These are phyloP conservation scores for Xylaria sp. DNA, from an alignment of 495 filamentous ascomycete species.

Conservation along the genomic window DNA sequence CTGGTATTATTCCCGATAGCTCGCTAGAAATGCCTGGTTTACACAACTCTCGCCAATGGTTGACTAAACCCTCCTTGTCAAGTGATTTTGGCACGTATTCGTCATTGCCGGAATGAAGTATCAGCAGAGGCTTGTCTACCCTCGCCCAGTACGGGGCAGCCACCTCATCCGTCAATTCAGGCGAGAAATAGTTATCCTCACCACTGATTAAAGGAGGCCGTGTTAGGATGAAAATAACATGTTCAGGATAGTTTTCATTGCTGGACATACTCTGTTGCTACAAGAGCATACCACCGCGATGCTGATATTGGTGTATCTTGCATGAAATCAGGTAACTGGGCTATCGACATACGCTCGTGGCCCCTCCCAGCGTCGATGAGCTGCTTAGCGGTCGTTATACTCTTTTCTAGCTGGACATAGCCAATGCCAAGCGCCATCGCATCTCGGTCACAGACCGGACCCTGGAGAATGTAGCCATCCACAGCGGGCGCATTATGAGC, in stretches of 20 bases:
- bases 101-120: conserved; percentile 76
- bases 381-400: conserved; percentile 59
- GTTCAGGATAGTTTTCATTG: neutral
- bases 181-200: conserved; percentile 89
- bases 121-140: conserved; percentile 61
- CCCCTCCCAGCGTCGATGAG: conserved; percentile 60
- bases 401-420: conserved; percentile 54
- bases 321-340: conserved; percentile 57
- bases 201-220: conserved; percentile 51
- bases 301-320: conserved; percentile 66
- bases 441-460: conserved; percentile 80
- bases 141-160: conserved; percentile 69
- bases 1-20: conserved; percentile 51
- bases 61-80: conserved; percentile 69
- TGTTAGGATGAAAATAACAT: neutral
- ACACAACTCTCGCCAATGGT: conserved; percentile 61
- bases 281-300: conserved; percentile 71
- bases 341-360: conserved; percentile 64
- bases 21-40: conserved; percentile 47
- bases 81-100: conserved; percentile 68
- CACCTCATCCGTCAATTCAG: conserved; percentile 69
- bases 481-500: conserved; percentile 55
- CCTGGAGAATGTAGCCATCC: conserved; percentile 85
- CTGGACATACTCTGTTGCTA: conserved; percentile 56
- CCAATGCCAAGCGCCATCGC: conserved; percentile 53